A percentile compares a stretch with the other conserved stretches of the same genome.
These are phyloP conservation scores for Diphasiastrum complanatum DNA, from an alignment of 83 land plant species.

Conservation along the genomic window DNA sequence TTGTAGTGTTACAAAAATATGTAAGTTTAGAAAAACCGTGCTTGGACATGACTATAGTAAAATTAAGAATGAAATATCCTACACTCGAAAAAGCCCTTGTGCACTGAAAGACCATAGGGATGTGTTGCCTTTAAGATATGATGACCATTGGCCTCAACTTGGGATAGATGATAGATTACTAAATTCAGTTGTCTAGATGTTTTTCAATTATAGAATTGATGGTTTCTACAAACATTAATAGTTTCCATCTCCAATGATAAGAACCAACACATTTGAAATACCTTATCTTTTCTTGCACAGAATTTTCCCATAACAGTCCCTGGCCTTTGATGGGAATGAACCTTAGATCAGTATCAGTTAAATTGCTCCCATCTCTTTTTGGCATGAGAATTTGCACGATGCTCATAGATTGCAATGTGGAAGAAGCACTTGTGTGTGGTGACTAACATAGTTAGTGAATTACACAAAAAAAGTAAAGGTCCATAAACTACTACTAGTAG, in stretches of 20 bases:
- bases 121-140: slow-evolving; percentile 86
- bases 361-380: slow-evolving; percentile 93
- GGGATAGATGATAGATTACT: slow-evolving; percentile 8
- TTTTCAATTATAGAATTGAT: no score
- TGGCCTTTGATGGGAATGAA: slow-evolving; percentile 57
- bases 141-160: slow-evolving; percentile 68
- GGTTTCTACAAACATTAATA: no score
- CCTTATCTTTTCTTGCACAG: slow-evolving; percentile 87
- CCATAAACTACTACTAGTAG: no score
- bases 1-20: no score
- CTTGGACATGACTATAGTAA: no score
- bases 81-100: slow-evolving; percentile 93
- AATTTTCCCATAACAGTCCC: slow-evolving; percentile 93
- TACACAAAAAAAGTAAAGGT: no score
- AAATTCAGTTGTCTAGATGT: background rate
- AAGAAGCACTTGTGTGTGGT: background rate
- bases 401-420: slow-evolving; percentile 50
- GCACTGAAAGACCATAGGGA: slow-evolving; percentile 96
- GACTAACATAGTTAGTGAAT: no score
- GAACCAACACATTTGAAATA: slow-evolving; percentile 15
- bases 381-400: slow-evolving; percentile 94
- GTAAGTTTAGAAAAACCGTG: no score
- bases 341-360: slow-evolving; percentile 81
- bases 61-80: no score
- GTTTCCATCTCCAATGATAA: background rate